Evolutionary conservation across 768 basidiomycete species (phyloP), one percentile per base, ranked within the genome.

Genomic region (Guyanaporus albipodus): DNA sequence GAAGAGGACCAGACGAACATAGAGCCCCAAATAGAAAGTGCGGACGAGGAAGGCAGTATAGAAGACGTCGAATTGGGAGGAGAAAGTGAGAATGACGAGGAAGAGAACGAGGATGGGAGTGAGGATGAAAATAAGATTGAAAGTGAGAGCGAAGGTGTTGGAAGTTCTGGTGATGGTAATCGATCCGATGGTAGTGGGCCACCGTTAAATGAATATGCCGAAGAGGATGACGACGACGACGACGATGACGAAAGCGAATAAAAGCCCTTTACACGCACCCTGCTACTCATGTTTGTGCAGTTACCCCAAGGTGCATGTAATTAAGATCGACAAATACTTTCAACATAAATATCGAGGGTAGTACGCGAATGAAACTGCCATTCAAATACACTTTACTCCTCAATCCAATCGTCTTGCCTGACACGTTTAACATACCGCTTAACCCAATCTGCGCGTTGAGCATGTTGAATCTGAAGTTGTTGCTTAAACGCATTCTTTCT

Each of bases 61-160:
- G 90, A 88, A 58, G 86, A 89, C 58, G 75, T 89, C 17, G 87
- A 87, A 56, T 68, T 87, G 12, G 85, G 85, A 48, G 82, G 78
- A 2, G 76, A 78, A 36, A 81, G 81, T 31, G 80, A 75, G 17
- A 77, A 73, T 17, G 72, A 67, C 14, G 76, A 70, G 73, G 73
- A n/a, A 70, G 64, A 70, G 8, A 75, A 68, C 1, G 73, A 70
- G 0, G 68, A 66, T 7, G 76, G 72, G 11, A 74, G 73, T 1
- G 75, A 74, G 11, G 71, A 66, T 42, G 62, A 56, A n/a, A n/a
- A n/a, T n/a, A n/a, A 70, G 8, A 75, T 67, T 1, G 73, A 70
- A 0, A 68, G 65, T 7, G 76, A 72, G 11, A 74, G 73, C 1
- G 75, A 74, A 10, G 71, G 67, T 42, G 62, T 56, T 28, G 70